phyloP scores from a whole-genome alignment of 352 stramenopile genomes.

The Globisporangium middletonii region DNA sequence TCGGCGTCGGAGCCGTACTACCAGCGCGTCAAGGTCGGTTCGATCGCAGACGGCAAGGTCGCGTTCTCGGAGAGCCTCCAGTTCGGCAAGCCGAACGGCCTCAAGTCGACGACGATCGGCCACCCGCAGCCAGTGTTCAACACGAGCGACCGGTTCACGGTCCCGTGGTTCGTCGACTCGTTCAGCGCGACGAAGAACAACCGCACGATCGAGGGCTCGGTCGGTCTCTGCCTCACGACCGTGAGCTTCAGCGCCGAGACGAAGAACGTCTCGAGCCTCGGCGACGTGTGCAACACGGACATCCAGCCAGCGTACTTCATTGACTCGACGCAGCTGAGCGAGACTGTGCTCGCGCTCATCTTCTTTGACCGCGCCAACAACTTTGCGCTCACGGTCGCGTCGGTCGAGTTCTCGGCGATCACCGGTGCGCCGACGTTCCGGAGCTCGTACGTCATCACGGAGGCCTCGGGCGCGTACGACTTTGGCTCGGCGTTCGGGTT shows the following conservation, averaged over 20 bases:
- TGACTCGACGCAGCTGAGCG: conserved; percentile 55
- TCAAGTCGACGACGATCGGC: conserved; percentile 40
- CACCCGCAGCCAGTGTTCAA: conserved; percentile 59
- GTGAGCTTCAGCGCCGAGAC: conserved; percentile 20
- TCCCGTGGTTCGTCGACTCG: conserved; percentile 65
- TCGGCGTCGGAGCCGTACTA: conserved; percentile 28
- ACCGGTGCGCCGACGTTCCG: conserved; percentile 57
- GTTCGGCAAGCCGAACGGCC: conserved; percentile 50
- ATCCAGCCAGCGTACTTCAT: conserved; percentile 69
- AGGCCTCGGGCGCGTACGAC: conserved; percentile 54
- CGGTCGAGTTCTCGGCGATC: conserved; percentile 60
- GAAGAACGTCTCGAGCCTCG: conserved; percentile 21
- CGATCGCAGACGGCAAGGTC: conserved; percentile 43
- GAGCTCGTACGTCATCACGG: conserved; percentile 54
- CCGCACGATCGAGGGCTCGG: conserved; percentile 26
- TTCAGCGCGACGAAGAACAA: conserved; percentile 39
- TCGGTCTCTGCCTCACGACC: conserved; percentile 57
- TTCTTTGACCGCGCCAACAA: conserved; percentile 74
- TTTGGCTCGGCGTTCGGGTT: conserved; percentile 63
- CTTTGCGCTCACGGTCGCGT: conserved; percentile 63
- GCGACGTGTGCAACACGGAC: conserved; percentile 41
- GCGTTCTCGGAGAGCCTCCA: conserved; percentile 45
- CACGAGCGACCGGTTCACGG: conserved; percentile 47
- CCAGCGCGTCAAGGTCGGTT: conserved; percentile 54
- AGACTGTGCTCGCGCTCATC: conserved; percentile 51